Base-by-base conservation (phyloP, 2,329 filamentous ascomycete genomes). In the Penicillium verrucosum region DNA sequence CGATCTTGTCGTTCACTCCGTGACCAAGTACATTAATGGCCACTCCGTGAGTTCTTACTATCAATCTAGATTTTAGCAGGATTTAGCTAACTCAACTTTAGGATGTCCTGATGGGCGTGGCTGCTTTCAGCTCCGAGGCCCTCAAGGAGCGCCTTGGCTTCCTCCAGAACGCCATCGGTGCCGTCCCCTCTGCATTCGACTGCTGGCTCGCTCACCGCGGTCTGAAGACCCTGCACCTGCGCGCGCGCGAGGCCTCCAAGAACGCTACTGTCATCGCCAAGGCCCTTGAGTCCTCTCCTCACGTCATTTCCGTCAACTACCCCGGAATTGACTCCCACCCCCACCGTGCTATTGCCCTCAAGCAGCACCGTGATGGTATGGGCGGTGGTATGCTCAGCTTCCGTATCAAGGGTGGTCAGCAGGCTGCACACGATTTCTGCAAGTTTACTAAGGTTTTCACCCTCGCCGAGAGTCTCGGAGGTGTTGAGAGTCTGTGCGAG, bases 21-120 rank as follows among this genome's bases (percentile, higher is more conserved):
- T 99, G 54, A 99, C 94, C 43, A 99, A 99, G 80, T 99, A 97
- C 79, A 97, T 99, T 80, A 97, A 97, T 75, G 94, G 94, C 49
- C 94, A 99, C 80, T 86, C 83, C 2, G 77, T 80, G 71, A 52
- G 75, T 64, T 48, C 25, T 51, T 37, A 23, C 37, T 4, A 7
- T 25, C 25, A 2, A 43, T 11, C 10, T 9, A n/a, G n/a, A 16
- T 9, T 10, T 37, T 18, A 5, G 2, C 30, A n/a, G n/a, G 29
- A 27, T 27, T 12, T 43, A 32, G 11, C 59, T 64, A 48, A 64
- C 53, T 43, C 48, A 11, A 14, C 37, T 30, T 46, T 41, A 86
- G 73, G 94, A 99, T 74, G 94, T 99, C 9, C 87, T 97, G 68
- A 99, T 99, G 94, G 94, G 94, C 64, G 89, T 94, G 30, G 93